Evolutionary conservation across 176 grass and related monocot genomes (phyloP), one percentile per base, ranked within the genome.

Genomic region (Puya raimondii): DNA sequence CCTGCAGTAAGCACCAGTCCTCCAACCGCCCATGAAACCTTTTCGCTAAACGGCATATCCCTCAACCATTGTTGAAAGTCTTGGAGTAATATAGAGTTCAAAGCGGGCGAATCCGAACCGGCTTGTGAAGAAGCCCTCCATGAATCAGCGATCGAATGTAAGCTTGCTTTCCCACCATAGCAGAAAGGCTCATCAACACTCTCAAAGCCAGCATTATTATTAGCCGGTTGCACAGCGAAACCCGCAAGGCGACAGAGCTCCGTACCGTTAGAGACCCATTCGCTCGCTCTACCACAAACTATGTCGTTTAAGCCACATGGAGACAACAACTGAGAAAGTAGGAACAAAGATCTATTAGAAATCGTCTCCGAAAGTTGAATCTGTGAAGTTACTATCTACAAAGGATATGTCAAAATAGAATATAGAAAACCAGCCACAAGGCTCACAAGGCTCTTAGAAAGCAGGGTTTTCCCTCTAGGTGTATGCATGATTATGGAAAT

Each of bases 241-340:
- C 94, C 94, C 67, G 90, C 87, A 77, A 88, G 78, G 58, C 1
- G 79, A 64, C 94, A 99, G 73, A 93, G 68, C 53, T 93, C 84
- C 71, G 90, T 93, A 65, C 89, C 90, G n/a, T 93, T 99, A 70
- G 89, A 93, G 64, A 80, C 82, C 90, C 94, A 93, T 71, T 93
- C 84, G 66, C 76, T 53, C 72, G 83, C 75, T 82, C 80, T 93
- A 50, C 90, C 94, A 87, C 94, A 93, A 73, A 99, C 68, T 68
- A 88, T 91, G 75, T 99, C 87, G 57, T 81, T 84, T 84, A 93
- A 79, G 48, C 94, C 84, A 90, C 94, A 99, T 65, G 90, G 94
- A 84, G 82, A 99, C 50, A 99, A 76, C n/a, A 83, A 80, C 87
- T 93, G 84, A 53, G 49, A 85, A 10, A 75, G 20, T 51, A 76